Evolutionary conservation across 176 grass and related monocot species (phyloP), one percentile per base, ranked within the genome.

Genomic region (Saccharum spontaneum): DNA sequence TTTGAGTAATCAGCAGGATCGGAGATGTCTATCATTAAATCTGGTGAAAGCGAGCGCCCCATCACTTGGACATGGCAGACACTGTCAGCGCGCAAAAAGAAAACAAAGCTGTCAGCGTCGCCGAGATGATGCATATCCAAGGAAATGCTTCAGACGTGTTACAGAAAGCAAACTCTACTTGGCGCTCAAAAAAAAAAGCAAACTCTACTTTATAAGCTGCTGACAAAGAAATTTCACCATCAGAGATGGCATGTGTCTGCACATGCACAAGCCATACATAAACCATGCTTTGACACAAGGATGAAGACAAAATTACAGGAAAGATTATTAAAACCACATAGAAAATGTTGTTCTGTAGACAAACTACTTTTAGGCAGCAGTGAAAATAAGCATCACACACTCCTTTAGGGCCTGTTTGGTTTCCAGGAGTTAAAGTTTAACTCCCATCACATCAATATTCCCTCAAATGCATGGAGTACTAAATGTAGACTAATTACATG

Each of bases 31-130:
- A 91, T 78, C 65, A 43, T 90, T 72, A 94, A 82, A 26, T 77
- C 72, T 54, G 91, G 91, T 39, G 90, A 94, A 16, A 96, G 86
- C 0, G 87, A 84, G 36, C 84, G 83, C 15, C 97, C 97, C 10
- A 85, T 79, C 75, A 96, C 91, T 89, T 99, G 60, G 33, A 88
- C 91, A 89, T 96, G 93, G 76, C 90, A 86, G 33, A 96, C 45
- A 46, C 97, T 99, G 81, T 36, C 30, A 59, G 83, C 60, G 82
- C 8, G 78, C 20, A 89, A 88, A 76, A 71, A 28, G 28, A 73
- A 31, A 13, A 50, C 6, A 17, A 37, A 77, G 10, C 38, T 50
- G 44, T 85, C 46, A 69, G 33, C 71, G 18, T 73, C 69, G 18
- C 2, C 22, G 37, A 22, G 64, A 31, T 71, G 23, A 75, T 45